Base-by-base conservation (phyloP, 163 green algal genomes). In the Smithsoniella earleae region DNA sequence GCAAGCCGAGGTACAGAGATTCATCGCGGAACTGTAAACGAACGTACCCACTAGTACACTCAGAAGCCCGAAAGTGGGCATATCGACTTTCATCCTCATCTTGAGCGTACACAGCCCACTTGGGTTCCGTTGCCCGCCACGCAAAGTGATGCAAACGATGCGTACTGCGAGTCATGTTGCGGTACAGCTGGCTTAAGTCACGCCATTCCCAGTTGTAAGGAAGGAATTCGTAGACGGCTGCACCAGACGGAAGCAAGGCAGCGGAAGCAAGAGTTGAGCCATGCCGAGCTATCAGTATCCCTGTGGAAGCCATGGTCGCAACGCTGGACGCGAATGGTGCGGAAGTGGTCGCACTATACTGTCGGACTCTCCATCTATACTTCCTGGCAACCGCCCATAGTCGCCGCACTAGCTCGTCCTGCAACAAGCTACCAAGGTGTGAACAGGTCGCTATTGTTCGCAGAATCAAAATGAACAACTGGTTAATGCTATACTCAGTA, bases 151-250 rank as follows among this genome's bases (percentile, higher is more conserved):
- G 86, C 13, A 93, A 37, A 66, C 82, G 65, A 1, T 85, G 85
- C 8, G 85, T 73, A 22, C 55, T 82, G 62, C 77, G 76, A 13
- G 88, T 94, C 6, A 92, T 80, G 78, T 93, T 93, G 62, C 74
- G 36, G 75, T 92, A 93, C 27, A 92, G 66, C 65, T 84, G 66
- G 58, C 65, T 83, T 36, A 92, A 80, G 46, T 78, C 81, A 2
- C 78, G 77, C 85, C 85, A 93, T 44, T 95, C 82, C 86, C 88
- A 95, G 74, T 94, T 93, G 82, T 90, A 93, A 0, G 89, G 87
- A 80, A 95, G 79, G 75, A 94, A 74, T 81, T 95, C 89, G 37
- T 94, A 62, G 58, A 95, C 82, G n/a, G 81, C 73, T 1, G 85
- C 82, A 77, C 86, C 88, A 30, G 88, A 86, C 16, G 80, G 78